A percentile compares a stretch with the other conserved stretches of the same genome.
Evolutionary conservation across 2,329 filamentous ascomycete species (phyloP).

Genomic region (Cucurbitaria berberidis): DNA sequence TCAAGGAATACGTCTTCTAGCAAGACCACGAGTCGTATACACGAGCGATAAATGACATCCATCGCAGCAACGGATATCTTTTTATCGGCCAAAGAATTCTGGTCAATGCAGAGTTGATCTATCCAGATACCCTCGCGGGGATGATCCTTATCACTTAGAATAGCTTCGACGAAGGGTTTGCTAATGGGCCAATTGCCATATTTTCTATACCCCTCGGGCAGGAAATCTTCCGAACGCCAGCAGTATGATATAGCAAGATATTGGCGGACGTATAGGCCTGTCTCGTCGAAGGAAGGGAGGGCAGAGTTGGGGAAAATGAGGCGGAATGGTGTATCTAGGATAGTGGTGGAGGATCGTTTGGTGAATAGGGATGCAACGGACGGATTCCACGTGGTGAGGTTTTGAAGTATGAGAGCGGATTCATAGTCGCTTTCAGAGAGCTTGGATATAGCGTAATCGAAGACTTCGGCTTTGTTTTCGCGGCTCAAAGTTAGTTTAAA

Average conservation of each 20-base stretch:
- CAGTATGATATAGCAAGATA: slow-evolving; percentile 26
- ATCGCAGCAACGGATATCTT: slow-evolving; percentile 20
- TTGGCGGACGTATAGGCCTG: slow-evolving; percentile 17
- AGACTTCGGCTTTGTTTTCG: slow-evolving; percentile 19
- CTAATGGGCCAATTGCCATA: slow-evolving; percentile 23
- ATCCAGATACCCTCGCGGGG: slow-evolving; percentile 25
- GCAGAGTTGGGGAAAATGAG: slow-evolving; percentile 15
- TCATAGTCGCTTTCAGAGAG: slow-evolving; percentile 6
- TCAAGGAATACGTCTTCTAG: slow-evolving; percentile 21
- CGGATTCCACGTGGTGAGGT: slow-evolving; percentile 14
- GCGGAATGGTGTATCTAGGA: slow-evolving; percentile 21
- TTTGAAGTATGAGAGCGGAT: slow-evolving; percentile 6
- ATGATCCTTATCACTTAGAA: slow-evolving; percentile 18
- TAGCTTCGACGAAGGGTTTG: slow-evolving; percentile 21
- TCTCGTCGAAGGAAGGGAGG: slow-evolving; percentile 10
- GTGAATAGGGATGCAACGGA: slow-evolving; percentile 4
- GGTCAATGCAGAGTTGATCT: slow-evolving; percentile 26
- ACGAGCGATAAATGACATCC: slow-evolving; percentile 26
- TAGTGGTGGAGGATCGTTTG: slow-evolving; percentile 9
- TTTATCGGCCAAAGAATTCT: slow-evolving; percentile 12
- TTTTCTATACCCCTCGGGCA: slow-evolving; percentile 7
- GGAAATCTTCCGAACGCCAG: slow-evolving; percentile 17
- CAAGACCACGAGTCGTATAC: slow-evolving; percentile 15
- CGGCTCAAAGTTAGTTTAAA: slow-evolving; percentile 11
- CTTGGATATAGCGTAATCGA: slow-evolving; percentile 11